Evolutionary conservation across 1,139 yeast species (phyloP), one percentile per base, ranked within the genome.

Genomic region (Scheffersomyces insectosa): DNA sequence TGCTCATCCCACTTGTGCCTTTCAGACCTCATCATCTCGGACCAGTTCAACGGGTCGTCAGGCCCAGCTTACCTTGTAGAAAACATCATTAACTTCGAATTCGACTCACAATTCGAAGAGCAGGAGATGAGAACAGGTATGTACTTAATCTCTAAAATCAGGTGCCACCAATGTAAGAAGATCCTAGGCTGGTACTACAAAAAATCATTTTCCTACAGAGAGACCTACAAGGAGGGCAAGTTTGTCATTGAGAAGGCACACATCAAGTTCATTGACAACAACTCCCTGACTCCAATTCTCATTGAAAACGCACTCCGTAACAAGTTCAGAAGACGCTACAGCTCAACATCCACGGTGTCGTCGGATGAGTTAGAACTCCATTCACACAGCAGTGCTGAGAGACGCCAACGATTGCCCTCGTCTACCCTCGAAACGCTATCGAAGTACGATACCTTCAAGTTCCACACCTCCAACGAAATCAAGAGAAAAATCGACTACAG

Each of bases 171-270:
- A 55, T 88, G 96, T 60, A 63, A 68, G 40, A 59, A 65, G 4
- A 71, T 72, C 38, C 65, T 88, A 30, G 97, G 96, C 8, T 88
- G 97, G 97, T 79, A 75, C 51, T 89, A 89, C 61, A 72, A 84
- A 47, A 78, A 75, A 54, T 78, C 93, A 10, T 80, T 70, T 48
- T 68, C 71, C 37, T 64, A 66, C 41, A 59, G 69, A 25, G 89
- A 88, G 62, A 68, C 72, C 47, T 88, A 88, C 62, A 88, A 89
- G 60, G 93, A 83, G 59, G 89, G 90, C 39, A 83, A 84, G 59
- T 88, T 69, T 60, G 91, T 88, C 38, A 80, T 88, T 58, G 96
- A 88, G 65, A 68, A 65, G 41, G 58, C 57, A 34, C 69, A 41
- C 46, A 49, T 60, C 32, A 45, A 43, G 36, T 49, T 52, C 40